These are phyloP conservation scores for Cynanchum wilfordii DNA, from an alignment of 257 asterid species.

Conservation along the genomic window DNA sequence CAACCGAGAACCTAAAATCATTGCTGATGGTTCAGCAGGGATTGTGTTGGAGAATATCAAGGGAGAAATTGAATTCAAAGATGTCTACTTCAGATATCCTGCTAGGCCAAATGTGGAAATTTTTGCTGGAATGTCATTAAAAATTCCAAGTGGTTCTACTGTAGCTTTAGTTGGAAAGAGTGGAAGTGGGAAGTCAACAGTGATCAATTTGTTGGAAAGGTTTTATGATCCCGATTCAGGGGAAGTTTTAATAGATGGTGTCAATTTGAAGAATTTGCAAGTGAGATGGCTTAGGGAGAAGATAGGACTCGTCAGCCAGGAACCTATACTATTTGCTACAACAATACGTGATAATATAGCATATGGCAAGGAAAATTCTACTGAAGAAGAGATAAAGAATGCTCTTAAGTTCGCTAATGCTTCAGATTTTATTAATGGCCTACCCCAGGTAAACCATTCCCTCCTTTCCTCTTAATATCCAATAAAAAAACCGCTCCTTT, in stretches of 20 bases:
- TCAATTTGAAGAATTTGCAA: conserved; percentile 25
- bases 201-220: conserved; percentile 26
- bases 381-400: conserved; percentile 18
- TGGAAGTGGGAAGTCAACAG: conserved; percentile 35
- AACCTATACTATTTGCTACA: conserved; percentile 29
- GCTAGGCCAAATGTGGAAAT: conserved; percentile 24
- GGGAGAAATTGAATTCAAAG: conserved; percentile 33
- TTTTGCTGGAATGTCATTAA: conserved; percentile 29
- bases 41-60: conserved; percentile 21
- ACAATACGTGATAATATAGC: conserved; percentile 26
- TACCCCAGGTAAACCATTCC: conserved; percentile 25
- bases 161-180: conserved; percentile 31
- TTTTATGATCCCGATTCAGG: conserved; percentile 35
- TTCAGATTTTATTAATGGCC: conserved; percentile 22
- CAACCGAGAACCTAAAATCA: conserved; percentile 19
- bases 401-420: conserved; percentile 28
- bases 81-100: conserved; percentile 32
- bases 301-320: conserved; percentile 35
- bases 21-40: conserved; percentile 14
- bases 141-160: conserved; percentile 22
- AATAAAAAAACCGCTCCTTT: neutral
- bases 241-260: conserved; percentile 26
- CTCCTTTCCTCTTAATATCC: neutral
- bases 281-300: conserved; percentile 28
- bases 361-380: conserved; percentile 27